Conservation (phyloP, 2,329 filamentous ascomycete genomes). For the Penicillium sp. region DNA sequence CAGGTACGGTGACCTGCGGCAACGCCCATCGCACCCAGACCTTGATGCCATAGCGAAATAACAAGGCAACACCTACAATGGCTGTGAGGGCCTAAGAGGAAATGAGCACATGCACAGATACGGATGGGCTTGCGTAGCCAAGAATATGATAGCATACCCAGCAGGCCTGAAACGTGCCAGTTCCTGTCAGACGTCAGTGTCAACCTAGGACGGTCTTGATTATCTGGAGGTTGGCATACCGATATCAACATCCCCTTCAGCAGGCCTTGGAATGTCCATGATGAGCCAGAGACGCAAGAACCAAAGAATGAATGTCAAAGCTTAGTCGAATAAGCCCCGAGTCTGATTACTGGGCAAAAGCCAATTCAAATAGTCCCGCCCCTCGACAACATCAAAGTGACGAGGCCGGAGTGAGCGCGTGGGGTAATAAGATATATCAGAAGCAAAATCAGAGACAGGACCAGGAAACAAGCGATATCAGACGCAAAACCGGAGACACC, state of each 20-base stretch:
- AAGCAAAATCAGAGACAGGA: not conserved
- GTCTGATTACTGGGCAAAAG: not conserved
- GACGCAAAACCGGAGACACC: not conserved
- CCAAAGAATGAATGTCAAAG: not conserved
- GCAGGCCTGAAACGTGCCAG: conserved; percentile 19
- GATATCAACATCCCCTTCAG: conserved; percentile 23
- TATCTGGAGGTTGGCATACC: conserved; percentile 11
- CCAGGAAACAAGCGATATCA: not conserved
- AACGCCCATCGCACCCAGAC: conserved; percentile 33
- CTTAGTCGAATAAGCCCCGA: not conserved
- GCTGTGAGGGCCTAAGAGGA: conserved; percentile 18
- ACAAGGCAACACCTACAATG: conserved; percentile 20
- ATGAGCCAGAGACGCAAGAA: conserved; percentile 5
- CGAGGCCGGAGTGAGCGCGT: not conserved
- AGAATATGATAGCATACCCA: conserved; percentile 16
- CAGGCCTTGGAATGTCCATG: conserved; percentile 21
- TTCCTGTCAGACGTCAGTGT: conserved; percentile 12
- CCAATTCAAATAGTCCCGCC: conserved; percentile 15
- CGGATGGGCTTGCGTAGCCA: not conserved
- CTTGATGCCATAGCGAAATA: conserved; percentile 28
- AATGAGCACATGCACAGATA: conserved; percentile 1
- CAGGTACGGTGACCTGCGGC: conserved; percentile 32
- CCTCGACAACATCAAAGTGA: not conserved
- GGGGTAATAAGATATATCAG: not conserved
- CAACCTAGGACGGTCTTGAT: not conserved